Evolutionary conservation across 2,329 filamentous ascomycete genomes (phyloP), one percentile per base, ranked within the genome.

Genomic region (Cadophora malorum): DNA sequence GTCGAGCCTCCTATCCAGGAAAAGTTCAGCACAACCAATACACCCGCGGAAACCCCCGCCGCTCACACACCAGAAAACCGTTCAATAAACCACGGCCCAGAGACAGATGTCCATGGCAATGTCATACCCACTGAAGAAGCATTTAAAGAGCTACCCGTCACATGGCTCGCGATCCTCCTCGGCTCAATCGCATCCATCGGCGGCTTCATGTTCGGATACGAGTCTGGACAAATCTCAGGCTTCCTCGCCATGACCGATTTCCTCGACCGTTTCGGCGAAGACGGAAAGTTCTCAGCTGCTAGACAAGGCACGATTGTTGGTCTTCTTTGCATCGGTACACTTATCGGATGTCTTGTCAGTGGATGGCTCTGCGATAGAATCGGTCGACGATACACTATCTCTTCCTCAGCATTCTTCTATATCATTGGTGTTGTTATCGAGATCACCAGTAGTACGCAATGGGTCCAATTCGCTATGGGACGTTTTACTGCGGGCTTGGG

Each of bases 401-500:
- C 86, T n/a, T 79, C 82, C 62, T 86, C 87, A 70, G 85, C 87
- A 65, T 81, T 90, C 68, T 86, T 89, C 77, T 88, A 89, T 73
- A 87, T 85, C 70, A 79, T 90, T 35, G 89, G 89, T 64, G 90
- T 88, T 56, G 80, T 89, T 58, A 85, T 91, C 58, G 76, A 94
- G 82, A 88, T 89, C 65, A 83, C 87, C 0, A 88, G 88, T 0
- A 73, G 79, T 1, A 75, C 71, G 2, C 78, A 79, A 53, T 91
- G 89, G 89, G 86, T 85, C 67, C 89, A 91, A 73, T 84, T 91
- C 67, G 88, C 88, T 33, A 78, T 89, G 21, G 90, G 89, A 59
- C 83, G 90, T 55, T 83, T 89, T 71, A 83, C 90, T n/a, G 89
- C 88, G 28, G 89, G 90, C 72, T 76, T 90, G 2, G 88, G 88